A percentile compares a stretch with the other conserved stretches of the same genome.
phyloP scores from a whole-genome alignment of 2,329 filamentous ascomycete genomes.

The Gnomoniopsis smithogilvyi region DNA sequence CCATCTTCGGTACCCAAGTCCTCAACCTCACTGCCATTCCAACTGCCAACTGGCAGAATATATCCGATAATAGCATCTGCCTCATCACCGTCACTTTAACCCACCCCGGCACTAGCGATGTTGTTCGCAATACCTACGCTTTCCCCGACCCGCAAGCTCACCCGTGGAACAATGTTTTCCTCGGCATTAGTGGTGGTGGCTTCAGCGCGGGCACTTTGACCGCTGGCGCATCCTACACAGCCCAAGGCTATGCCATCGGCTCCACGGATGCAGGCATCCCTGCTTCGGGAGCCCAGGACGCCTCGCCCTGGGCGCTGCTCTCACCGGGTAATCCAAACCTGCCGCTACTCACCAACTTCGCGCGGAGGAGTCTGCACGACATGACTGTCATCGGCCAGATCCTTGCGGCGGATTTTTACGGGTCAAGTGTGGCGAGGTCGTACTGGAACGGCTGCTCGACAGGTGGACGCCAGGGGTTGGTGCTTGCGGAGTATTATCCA shows the following conservation, averaged over 20 bases:
- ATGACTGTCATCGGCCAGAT: conserved; percentile 4
- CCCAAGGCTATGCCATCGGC: conserved; percentile 1
- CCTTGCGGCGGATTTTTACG: conserved; percentile 40
- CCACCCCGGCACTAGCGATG: background rate
- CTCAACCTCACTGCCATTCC: background rate
- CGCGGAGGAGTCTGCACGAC: background rate
- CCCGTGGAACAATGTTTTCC: background rate
- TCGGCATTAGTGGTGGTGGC: background rate
- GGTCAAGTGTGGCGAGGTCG: conserved; percentile 28
- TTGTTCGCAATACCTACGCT: background rate
- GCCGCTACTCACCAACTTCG: conserved; percentile 2
- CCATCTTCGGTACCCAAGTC: background rate
- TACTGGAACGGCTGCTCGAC: conserved; percentile 5
- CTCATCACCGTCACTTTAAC: background rate
- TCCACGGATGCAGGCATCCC: background rate
- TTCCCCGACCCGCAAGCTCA: background rate
- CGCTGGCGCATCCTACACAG: background rate
- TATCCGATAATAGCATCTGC: background rate
- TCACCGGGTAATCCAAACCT: background rate
- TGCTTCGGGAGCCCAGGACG: background rate
- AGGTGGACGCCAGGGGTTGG: conserved; percentile 1
- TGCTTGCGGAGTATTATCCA: background rate
- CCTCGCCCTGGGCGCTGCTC: background rate
- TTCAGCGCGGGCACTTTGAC: background rate
- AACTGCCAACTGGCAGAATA: background rate